Conservation (phyloP, 306 rosid species). For the Aeschynomene evenia region DNA sequence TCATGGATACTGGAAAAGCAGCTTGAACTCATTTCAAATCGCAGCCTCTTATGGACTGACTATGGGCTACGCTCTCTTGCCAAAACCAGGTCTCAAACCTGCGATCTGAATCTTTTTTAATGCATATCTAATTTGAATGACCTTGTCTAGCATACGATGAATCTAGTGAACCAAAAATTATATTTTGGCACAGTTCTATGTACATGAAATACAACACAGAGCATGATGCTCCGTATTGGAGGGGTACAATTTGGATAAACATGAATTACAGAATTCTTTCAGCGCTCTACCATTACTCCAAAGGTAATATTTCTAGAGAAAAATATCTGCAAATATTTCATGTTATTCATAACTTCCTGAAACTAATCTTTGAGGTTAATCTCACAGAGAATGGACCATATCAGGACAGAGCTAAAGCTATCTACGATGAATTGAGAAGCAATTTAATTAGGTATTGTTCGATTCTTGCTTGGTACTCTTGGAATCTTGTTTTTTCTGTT, state of each 20-base stretch:
- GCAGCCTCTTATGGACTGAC: slow-evolving; percentile 76
- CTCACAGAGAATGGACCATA: slow-evolving; percentile 72
- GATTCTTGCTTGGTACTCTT: not conserved
- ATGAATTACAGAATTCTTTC: slow-evolving; percentile 80
- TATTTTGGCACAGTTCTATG: slow-evolving; percentile 49
- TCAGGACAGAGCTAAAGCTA: slow-evolving; percentile 63
- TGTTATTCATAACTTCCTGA: not conserved
- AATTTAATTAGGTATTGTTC: slow-evolving; percentile 71
- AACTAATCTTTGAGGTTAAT: slow-evolving; percentile 28
- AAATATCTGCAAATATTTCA: slow-evolving; percentile 29
- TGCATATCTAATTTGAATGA: not conserved
- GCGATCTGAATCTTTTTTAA: slow-evolving; percentile 2
- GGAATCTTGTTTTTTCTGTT: not conserved
- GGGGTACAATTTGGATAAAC: slow-evolving; percentile 89
- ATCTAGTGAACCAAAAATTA: slow-evolving; percentile 10
- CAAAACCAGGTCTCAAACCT: slow-evolving; percentile 65
- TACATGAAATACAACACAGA: slow-evolving; percentile 93
- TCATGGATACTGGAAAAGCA: slow-evolving; percentile 91
- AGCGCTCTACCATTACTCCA: slow-evolving; percentile 84
- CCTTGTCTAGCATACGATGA: slow-evolving; percentile 25
- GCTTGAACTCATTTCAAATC: slow-evolving; percentile 78
- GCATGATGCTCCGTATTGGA: slow-evolving; percentile 97
- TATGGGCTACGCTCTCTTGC: slow-evolving; percentile 95
- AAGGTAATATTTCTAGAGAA: slow-evolving; percentile 45
- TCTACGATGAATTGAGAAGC: slow-evolving; percentile 68